Evolutionary conservation across 257 asterid species (phyloP).

Genomic region (Mentha longifolia): DNA sequence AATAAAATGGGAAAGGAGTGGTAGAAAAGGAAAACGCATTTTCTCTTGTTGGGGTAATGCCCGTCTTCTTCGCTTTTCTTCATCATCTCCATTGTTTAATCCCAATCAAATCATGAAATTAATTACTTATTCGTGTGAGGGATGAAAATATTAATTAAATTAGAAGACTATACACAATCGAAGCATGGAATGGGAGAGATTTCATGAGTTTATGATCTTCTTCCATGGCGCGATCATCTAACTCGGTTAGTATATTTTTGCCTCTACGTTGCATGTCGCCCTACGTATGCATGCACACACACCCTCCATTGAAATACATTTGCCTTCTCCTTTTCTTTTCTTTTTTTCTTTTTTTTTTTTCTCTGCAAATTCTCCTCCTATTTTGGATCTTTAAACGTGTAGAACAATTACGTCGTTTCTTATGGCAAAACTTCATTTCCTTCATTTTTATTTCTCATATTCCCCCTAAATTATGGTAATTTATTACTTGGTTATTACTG

Average conservation of each 20-base stretch:
- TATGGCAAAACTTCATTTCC: neutral
- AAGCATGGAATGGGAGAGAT: constrained; percentile 13
- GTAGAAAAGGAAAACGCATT: neutral
- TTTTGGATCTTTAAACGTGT: constrained; percentile 1
- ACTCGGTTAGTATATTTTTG: constrained; percentile 30
- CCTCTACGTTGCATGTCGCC: too few species aligned
- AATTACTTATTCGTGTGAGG: too few species aligned
- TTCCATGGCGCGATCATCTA: constrained; percentile 42
- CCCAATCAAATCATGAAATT: constrained; percentile 5
- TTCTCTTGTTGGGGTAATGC: neutral
- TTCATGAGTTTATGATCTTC: constrained; percentile 28
- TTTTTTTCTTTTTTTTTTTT: too few species aligned
- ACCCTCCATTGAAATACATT: neutral
- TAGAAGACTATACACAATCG: constrained; percentile 14
- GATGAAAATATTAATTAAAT: constrained; percentile 5
- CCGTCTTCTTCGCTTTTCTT: constrained; percentile 31
- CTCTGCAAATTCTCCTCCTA: neutral
- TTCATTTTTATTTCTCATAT: neutral
- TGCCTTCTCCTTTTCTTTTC: too few species aligned
- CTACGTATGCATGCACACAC: neutral
- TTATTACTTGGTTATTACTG: too few species aligned
- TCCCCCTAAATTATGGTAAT: too few species aligned
- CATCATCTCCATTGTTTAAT: neutral
- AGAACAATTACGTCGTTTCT: neutral
- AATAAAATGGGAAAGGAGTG: too few species aligned